Conservation (phyloP, 1,284 basidiomycete species). For the Malassezia furfur region DNA sequence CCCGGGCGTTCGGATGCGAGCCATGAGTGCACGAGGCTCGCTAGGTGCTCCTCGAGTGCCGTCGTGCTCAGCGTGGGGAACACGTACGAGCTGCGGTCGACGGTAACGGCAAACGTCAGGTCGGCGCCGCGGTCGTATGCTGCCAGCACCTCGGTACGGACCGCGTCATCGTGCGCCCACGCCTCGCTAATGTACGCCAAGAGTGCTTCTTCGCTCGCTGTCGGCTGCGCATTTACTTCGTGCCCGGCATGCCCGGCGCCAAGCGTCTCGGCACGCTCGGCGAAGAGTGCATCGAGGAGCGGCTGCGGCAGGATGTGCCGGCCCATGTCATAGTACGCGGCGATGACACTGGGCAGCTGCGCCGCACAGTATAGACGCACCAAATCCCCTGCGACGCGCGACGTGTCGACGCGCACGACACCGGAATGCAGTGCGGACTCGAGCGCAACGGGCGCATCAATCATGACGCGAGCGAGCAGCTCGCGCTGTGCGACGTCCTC, state of each 20-base stretch:
- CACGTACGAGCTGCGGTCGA: conserved; percentile 39
- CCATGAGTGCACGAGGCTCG: background rate
- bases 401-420: conserved; percentile 9
- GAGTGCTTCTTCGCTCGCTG: conserved; percentile 22
- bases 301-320: background rate
- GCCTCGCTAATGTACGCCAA: conserved; percentile 19
- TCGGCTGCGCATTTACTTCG: conserved; percentile 14
- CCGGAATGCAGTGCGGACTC: conserved; percentile 30
- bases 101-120: conserved; percentile 22
- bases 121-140: background rate
- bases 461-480: conserved; percentile 21
- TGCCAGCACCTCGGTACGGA: conserved; percentile 19
- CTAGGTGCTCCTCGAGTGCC: conserved; percentile 27
- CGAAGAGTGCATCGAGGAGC: conserved; percentile 5
- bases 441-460: background rate
- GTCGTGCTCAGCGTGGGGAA: conserved; percentile 34
- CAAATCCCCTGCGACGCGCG: background rate
- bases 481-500: conserved; percentile 40
- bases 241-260: conserved; percentile 12
- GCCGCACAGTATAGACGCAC: conserved; percentile 4
- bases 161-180: conserved; percentile 19
- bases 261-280: conserved; percentile 6
- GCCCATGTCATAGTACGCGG: conserved; percentile 2
- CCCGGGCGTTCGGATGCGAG: background rate
- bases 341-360: conserved; percentile 3